These are phyloP conservation scores for Metschnikowia anglica DNA, from an alignment of 805 yeast genomes.

Conservation along the genomic window DNA sequence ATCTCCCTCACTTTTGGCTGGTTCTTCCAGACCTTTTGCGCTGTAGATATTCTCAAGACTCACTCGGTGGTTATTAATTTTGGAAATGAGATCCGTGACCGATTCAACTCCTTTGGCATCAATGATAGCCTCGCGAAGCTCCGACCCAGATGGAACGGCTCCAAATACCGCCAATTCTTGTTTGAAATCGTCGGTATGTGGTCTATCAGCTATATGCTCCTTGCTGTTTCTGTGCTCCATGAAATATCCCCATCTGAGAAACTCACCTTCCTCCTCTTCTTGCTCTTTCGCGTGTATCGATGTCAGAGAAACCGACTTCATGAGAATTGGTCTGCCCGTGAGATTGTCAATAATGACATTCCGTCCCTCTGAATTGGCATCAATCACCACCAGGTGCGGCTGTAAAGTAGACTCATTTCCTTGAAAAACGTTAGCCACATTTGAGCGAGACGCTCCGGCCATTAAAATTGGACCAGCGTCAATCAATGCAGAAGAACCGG, in stretches of 20 bases:
- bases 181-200: conserved; percentile 10
- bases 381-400: conserved; percentile 75
- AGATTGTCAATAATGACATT: conserved; percentile 59
- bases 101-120: conserved; percentile 74
- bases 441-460: conserved; percentile 15
- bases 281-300: conserved; percentile 68
- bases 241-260: conserved; percentile 82
- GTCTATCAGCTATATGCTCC: conserved; percentile 12
- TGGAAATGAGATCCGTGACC: conserved; percentile 63
- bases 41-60: conserved; percentile 51
- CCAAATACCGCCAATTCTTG: conserved; percentile 31
- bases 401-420: conserved; percentile 32
- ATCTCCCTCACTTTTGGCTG: conserved; percentile 1
- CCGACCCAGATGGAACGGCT: conserved; percentile 53
- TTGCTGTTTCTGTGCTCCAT: conserved; percentile 58
- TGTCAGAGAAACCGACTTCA: conserved; percentile 63
- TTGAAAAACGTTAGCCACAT: conserved; percentile 3
- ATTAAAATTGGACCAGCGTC: conserved; percentile 52
- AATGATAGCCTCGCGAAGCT: conserved; percentile 59
- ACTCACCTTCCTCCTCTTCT: conserved; percentile 90
- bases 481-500: conserved; percentile 49
- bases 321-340: conserved; percentile 71
- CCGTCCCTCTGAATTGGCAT: conserved; percentile 53
- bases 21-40: conserved; percentile 11
- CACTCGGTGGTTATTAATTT: conserved; percentile 55